Base-by-base conservation (phyloP, 2,329 filamentous ascomycete genomes). In the Chaetomium sp. region DNA sequence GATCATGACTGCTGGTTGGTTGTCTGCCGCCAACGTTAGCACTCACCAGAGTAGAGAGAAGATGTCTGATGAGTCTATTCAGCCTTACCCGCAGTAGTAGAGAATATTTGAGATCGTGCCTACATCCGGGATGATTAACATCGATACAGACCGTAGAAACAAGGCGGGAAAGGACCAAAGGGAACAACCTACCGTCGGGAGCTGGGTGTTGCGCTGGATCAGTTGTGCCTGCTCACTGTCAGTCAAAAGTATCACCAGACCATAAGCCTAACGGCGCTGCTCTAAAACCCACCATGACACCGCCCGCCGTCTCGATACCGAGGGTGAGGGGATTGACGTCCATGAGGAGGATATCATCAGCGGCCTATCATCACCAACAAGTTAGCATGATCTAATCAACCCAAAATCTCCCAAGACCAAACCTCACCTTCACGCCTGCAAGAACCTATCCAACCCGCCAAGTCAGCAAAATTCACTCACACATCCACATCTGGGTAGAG, bases 51-150 rank as follows among this genome's bases (percentile, higher is more conserved):
- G 19, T 27, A 27, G 19, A 27, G 19, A 27, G 19, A 27, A 27
- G 12, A 35, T 32, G 14, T n/a, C n/a, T 11, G 14, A 5, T 14
- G n/a, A 4, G 10, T 7, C 5, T 27, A 35, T 36, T 14, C 6
- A 41, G 14, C 43, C 54, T 9, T 48, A 58, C 57, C 91, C 67
- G 91, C 90, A 62, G 91, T 91, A 53, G 91, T 96, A 14, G 91
- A 95, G 84, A 96, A 96, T 77, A 96, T 95, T 80, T 96, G 91
- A 71, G 88, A 90, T 84, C 96, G 96, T 79, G 88, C 88, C 61
- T 64, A 35, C 32, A 9, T 9, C 7, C 1, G 5, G 27, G 14
- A 6, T n/a, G 42, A 12, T 11, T 37, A 27, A 48, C 2, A 38
- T 58, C 14, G 57, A 48, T 44, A 32, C 32, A n/a, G 4, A 4